Percentiles rank a stretch among this genome's conserved stretches.
phyloP scores from a whole-genome alignment of 768 basidiomycete genomes.

The Suillus decipiens region DNA sequence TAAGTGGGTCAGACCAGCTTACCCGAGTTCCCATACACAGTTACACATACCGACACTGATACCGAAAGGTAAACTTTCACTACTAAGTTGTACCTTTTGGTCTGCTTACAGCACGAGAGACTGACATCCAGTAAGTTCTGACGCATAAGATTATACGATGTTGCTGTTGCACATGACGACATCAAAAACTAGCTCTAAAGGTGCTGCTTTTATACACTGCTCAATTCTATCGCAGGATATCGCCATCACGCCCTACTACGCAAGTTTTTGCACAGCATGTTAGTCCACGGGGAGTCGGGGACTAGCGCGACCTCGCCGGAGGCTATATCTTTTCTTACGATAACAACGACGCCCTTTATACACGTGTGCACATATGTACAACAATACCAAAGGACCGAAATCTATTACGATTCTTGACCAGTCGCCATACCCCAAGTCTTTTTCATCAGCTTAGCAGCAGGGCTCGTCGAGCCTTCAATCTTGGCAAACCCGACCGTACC shows the following conservation, averaged over 20 bases:
- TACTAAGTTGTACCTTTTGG: too few species aligned
- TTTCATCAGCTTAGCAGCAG: slow-evolving; percentile 58
- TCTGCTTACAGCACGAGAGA: too few species aligned
- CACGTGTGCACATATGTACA: neutral
- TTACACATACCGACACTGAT: too few species aligned
- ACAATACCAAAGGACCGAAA: slow-evolving; percentile 6
- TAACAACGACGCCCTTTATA: neutral
- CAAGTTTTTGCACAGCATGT: neutral
- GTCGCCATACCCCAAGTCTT: slow-evolving; percentile 73
- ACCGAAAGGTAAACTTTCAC: too few species aligned
- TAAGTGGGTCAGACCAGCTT: too few species aligned
- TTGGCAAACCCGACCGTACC: slow-evolving; percentile 67
- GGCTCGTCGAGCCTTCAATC: slow-evolving; percentile 58
- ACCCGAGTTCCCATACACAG: too few species aligned
- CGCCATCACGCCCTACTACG: neutral
- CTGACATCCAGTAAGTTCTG: too few species aligned
- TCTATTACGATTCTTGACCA: slow-evolving; percentile 48
- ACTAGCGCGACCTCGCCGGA: neutral
- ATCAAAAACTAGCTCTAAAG: neutral
- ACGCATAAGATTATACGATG: too few species aligned
- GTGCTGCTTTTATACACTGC: neutral
- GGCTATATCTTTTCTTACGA: neutral
- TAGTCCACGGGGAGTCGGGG: neutral
- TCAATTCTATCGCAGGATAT: neutral
- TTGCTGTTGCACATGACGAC: neutral